Evolutionary conservation across 2,329 filamentous ascomycete genomes (phyloP).

Genomic region (Zasmidium cellare): DNA sequence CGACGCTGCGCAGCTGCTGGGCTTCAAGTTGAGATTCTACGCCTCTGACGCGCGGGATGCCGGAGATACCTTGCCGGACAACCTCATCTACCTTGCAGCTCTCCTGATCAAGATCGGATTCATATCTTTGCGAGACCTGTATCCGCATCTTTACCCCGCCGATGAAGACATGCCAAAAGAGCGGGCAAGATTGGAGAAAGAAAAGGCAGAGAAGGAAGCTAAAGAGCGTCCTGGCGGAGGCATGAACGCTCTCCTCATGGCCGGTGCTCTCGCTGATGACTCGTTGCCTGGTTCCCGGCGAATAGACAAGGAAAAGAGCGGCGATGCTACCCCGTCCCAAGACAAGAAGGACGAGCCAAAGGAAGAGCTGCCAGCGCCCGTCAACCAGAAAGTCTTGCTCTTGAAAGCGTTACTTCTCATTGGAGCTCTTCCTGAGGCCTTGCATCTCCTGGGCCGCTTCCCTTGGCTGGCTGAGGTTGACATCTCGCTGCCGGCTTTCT

Average conservation of each 20-base stretch:
- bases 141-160: slow-evolving; percentile 83
- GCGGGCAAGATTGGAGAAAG: slow-evolving; percentile 68
- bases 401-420: slow-evolving; percentile 85
- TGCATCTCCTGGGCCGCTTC: slow-evolving; percentile 89
- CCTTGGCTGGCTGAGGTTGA: slow-evolving; percentile 88
- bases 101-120: slow-evolving; percentile 97
- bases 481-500: slow-evolving; percentile 74
- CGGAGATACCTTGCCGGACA: slow-evolving; percentile 79
- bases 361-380: slow-evolving; percentile 66
- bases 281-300: slow-evolving; percentile 53
- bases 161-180: slow-evolving; percentile 81
- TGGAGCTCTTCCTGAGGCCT: slow-evolving; percentile 85
- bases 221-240: slow-evolving; percentile 66
- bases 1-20: slow-evolving; percentile 89
- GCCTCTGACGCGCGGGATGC: slow-evolving; percentile 74
- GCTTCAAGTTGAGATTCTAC: slow-evolving; percentile 97
- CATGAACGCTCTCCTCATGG: slow-evolving; percentile 82
- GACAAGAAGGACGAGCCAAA: slow-evolving; percentile 48
- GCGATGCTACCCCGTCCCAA: slow-evolving; percentile 41
- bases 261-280: slow-evolving; percentile 84
- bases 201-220: slow-evolving; percentile 76
- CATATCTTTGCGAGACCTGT: slow-evolving; percentile 86
- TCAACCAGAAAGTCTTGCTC: slow-evolving; percentile 84
- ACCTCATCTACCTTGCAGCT: slow-evolving; percentile 87
- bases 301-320: slow-evolving; percentile 48